Evolutionary conservation across 169 alveolate genomes (phyloP).

Genomic region (Toxoplasma gondii): DNA sequence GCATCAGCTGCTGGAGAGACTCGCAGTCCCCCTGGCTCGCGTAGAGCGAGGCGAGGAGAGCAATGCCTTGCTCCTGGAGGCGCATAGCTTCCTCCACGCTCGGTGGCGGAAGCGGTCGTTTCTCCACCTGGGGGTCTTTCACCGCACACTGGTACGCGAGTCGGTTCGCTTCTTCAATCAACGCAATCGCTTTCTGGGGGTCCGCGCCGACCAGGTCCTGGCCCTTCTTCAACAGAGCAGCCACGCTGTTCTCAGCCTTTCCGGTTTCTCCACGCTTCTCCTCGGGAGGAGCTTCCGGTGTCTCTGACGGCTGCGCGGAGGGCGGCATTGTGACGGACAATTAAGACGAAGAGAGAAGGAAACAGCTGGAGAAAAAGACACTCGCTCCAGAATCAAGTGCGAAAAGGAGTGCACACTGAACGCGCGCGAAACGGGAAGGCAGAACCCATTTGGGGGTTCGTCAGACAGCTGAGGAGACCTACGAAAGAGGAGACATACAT

Average conservation of each 20-base stretch:
- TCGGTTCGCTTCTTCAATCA: neutral
- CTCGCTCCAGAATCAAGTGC: neutral
- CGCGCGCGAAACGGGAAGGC: too few species aligned
- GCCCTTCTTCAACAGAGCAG: conserved; percentile 3
- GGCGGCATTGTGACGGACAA: neutral
- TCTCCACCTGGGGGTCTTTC: neutral
- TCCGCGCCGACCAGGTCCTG: neutral
- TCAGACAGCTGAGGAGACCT: too few species aligned
- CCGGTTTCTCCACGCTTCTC: neutral
- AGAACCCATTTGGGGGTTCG: too few species aligned
- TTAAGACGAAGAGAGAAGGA: too few species aligned
- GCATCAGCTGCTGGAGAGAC: conserved; percentile 8
- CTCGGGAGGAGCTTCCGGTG: neutral
- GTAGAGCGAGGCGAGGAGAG: conserved; percentile 50
- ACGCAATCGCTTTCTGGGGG: neutral
- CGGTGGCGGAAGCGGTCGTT: neutral
- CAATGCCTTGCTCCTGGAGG: conserved; percentile 46
- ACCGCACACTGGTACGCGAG: conserved; percentile 6
- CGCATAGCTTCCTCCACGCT: conserved; percentile 49
- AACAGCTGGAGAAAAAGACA: neutral
- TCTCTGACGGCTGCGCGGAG: neutral
- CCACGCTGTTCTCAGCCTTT: neutral
- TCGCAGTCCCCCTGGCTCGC: conserved; percentile 40
- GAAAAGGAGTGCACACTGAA: neutral
- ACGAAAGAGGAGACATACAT: too few species aligned